These are phyloP conservation scores for Candida multigemmis DNA, from an alignment of 805 yeast genomes.

Conservation along the genomic window DNA sequence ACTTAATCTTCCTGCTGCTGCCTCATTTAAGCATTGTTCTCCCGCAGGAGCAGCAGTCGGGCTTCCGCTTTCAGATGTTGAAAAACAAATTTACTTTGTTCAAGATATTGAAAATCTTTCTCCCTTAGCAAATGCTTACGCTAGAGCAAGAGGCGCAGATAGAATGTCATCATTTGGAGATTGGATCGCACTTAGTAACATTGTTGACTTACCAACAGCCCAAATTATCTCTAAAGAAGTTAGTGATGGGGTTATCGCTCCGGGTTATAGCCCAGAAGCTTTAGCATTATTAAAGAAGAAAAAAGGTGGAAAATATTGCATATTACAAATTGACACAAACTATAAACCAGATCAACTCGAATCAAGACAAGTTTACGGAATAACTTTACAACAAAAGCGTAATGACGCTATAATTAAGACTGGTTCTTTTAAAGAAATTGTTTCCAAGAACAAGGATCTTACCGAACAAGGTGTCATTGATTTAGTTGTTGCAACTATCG, in stretches of 20 bases:
- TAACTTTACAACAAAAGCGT: slow-evolving; percentile 91
- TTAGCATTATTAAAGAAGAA: slow-evolving; percentile 79
- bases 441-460: slow-evolving; percentile 75
- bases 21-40: slow-evolving; percentile 96
- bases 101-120: slow-evolving; percentile 90
- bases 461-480: slow-evolving; percentile 91
- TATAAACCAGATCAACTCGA: slow-evolving; percentile 75
- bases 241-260: slow-evolving; percentile 97
- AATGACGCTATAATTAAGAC: slow-evolving; percentile 94
- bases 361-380: slow-evolving; percentile 93
- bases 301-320: slow-evolving; percentile 96
- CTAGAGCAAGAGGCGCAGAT: slow-evolving; percentile 99
- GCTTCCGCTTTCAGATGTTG: slow-evolving; percentile 80
- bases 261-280: slow-evolving; percentile 91
- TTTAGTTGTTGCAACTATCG: slow-evolving; percentile 94
- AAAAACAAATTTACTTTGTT: slow-evolving; percentile 93
- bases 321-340: slow-evolving; percentile 92
- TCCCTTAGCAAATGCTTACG: slow-evolving; percentile 96
- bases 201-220: slow-evolving; percentile 94
- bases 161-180: slow-evolving; percentile 99
- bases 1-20: slow-evolving; percentile 95
- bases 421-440: slow-evolving; percentile 84
- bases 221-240: slow-evolving; percentile 96
- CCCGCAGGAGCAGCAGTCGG: slow-evolving; percentile 99
- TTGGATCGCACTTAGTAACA: slow-evolving; percentile 93